Percentiles rank a stretch among this genome's conserved stretches.
phyloP scores from a whole-genome alignment of 1,284 basidiomycete genomes.

The Xerocomus nothofagi region DNA sequence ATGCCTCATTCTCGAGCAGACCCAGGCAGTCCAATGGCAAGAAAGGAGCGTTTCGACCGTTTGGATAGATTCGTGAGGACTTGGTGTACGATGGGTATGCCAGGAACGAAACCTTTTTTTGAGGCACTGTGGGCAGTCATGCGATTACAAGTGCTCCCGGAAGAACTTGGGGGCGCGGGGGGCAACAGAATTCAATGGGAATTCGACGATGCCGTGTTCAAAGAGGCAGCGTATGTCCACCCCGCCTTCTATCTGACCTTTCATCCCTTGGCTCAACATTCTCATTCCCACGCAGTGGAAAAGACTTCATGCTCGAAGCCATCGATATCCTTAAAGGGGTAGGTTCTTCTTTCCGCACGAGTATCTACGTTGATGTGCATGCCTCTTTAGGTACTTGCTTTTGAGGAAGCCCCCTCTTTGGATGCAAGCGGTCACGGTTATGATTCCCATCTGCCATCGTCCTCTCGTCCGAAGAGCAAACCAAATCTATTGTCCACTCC shows the following conservation, averaged over 20 bases:
- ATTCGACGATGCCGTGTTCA: constrained; percentile 81
- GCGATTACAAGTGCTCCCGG: constrained; percentile 70
- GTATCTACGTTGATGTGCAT: constrained; percentile 12
- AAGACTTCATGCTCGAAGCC: constrained; percentile 81
- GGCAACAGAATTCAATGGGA: constrained; percentile 69
- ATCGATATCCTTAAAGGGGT: constrained; percentile 82
- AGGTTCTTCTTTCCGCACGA: constrained; percentile 33
- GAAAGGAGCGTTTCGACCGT: constrained; percentile 71
- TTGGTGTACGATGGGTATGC: constrained; percentile 80
- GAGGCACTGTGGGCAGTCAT: constrained; percentile 74
- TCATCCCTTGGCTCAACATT: constrained; percentile 13
- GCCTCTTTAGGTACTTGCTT: constrained; percentile 54
- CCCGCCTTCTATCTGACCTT: constrained; percentile 10
- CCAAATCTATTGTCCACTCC: constrained; percentile 52
- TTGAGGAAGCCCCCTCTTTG: constrained; percentile 58
- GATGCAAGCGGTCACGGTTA: constrained; percentile 38
- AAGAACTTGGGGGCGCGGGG: constrained; percentile 72
- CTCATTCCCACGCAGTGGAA: constrained; percentile 53
- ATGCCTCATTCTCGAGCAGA: constrained; percentile 66
- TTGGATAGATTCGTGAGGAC: constrained; percentile 67
- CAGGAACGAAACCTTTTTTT: constrained; percentile 79
- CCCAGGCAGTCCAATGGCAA: constrained; percentile 58
- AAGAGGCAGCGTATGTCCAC: constrained; percentile 73
- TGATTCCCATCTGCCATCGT: constrained; percentile 38
- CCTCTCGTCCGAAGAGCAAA: constrained; percentile 52